phyloP scores from a whole-genome alignment of 345 rosid genomes.

The Rhizophora apiculata region DNA sequence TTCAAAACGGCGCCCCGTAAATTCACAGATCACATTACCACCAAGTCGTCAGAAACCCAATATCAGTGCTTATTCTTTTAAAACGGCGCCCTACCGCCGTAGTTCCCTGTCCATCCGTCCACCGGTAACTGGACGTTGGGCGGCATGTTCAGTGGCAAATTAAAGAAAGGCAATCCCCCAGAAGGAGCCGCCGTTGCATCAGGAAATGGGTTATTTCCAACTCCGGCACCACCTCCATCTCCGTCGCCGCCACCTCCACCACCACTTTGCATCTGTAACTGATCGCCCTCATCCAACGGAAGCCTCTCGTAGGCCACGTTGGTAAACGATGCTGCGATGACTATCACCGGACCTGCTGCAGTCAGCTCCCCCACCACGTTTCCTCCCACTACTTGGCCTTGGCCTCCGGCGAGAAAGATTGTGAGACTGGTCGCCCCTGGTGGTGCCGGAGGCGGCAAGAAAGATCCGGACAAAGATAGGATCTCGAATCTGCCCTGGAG shows the following conservation, averaged over 20 bases:
- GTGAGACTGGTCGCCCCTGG: slow-evolving; percentile 93
- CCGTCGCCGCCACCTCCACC: slow-evolving; percentile 35
- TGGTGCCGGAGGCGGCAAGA: slow-evolving; percentile 95
- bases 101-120: slow-evolving; percentile 76
- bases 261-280: slow-evolving; percentile 54
- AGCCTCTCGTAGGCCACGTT: slow-evolving; percentile 93
- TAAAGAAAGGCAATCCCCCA: slow-evolving; percentile 84
- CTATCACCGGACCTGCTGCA: slow-evolving; percentile 91
- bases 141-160: slow-evolving; percentile 76
- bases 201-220: slow-evolving; percentile 40
- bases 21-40: slow-evolving; percentile 4
- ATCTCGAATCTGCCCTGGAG: slow-evolving; percentile 94
- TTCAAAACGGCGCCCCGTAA: not conserved
- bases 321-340: slow-evolving; percentile 85
- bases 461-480: slow-evolving; percentile 82
- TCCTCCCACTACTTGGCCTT: slow-evolving; percentile 94
- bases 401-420: slow-evolving; percentile 76
- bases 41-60: slow-evolving; percentile 1
- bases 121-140: slow-evolving; percentile 64
- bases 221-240: slow-evolving; percentile 28
- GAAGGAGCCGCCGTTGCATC: slow-evolving; percentile 34
- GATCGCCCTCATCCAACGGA: slow-evolving; percentile 88
- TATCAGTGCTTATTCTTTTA: slow-evolving; percentile 18
- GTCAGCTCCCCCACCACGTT: slow-evolving; percentile 89
- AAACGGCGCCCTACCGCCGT: slow-evolving; percentile 64